These are phyloP conservation scores for Starmerella geochares DNA, from an alignment of 805 yeast species.

Conservation along the genomic window DNA sequence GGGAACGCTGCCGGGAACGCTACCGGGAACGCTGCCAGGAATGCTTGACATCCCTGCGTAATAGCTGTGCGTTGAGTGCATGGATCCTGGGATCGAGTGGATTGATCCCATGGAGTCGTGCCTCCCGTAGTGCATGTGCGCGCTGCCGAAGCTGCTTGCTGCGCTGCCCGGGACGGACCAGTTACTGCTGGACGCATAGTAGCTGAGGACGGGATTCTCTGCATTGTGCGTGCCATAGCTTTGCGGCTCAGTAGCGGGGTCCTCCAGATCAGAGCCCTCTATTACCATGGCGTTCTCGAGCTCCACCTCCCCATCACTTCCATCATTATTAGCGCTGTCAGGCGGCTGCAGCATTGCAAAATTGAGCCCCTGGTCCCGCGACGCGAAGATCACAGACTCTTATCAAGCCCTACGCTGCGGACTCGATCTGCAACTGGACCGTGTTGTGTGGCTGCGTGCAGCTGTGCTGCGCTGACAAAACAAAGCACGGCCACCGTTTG, in stretches of 20 bases:
- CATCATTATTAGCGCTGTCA: conserved; percentile 10
- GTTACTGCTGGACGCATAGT: conserved; percentile 19
- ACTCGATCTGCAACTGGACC: conserved; percentile 4
- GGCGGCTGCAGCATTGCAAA: conserved; percentile 9
- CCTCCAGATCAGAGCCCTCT: conserved; percentile 25
- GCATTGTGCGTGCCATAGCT: conserved; percentile 13
- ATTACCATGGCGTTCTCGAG: conserved; percentile 25
- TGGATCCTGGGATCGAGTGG: conserved; percentile 11
- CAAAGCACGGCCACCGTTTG: not conserved
- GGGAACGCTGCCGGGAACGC: conserved; percentile 9
- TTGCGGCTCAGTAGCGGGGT: conserved; percentile 9
- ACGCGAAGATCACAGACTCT: conserved; percentile 1
- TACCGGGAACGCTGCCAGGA: conserved; percentile 2
- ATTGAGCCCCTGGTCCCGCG: conserved; percentile 6
- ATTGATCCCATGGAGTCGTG: conserved; percentile 10
- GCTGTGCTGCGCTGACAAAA: conserved; percentile 8
- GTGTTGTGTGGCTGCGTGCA: conserved; percentile 7
- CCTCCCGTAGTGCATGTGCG: not conserved
- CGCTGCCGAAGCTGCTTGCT: conserved; percentile 6
- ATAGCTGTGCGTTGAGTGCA: not conserved
- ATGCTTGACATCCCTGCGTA: not conserved
- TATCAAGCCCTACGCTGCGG: conserved; percentile 4
- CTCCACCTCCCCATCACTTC: conserved; percentile 22
- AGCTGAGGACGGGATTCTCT: conserved; percentile 14
- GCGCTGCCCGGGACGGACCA: conserved; percentile 16